These are phyloP conservation scores for Vigna unguiculata DNA, from an alignment of 306 rosid genomes.

Conservation along the genomic window DNA sequence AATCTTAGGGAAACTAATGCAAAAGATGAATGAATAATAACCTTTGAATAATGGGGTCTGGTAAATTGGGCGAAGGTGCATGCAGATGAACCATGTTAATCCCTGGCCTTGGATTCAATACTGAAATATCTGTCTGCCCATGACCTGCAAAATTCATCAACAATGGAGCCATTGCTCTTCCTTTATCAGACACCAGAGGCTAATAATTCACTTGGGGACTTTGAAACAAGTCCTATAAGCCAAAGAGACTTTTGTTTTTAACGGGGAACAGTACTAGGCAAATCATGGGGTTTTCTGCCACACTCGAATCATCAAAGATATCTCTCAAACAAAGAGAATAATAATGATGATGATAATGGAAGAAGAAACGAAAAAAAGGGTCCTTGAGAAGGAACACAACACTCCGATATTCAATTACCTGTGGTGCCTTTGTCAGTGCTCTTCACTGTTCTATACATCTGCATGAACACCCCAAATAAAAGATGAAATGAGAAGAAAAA, in stretches of 20 bases:
- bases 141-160: constrained; percentile 64
- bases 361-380: constrained; percentile 38
- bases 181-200: constrained; percentile 59
- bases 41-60: constrained; percentile 40
- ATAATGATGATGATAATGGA: constrained; percentile 35
- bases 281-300: constrained; percentile 59
- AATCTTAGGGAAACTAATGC: not conserved
- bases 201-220: constrained; percentile 64
- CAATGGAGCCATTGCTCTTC: constrained; percentile 49
- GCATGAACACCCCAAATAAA: constrained; percentile 63
- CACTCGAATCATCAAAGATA: constrained; percentile 52
- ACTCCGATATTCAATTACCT: constrained; percentile 63
- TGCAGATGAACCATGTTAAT: constrained; percentile 48
- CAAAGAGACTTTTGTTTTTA: constrained; percentile 46
- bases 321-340: constrained; percentile 64
- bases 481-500: constrained; percentile 46
- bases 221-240: constrained; percentile 37
- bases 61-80: constrained; percentile 46
- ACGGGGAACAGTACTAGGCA: constrained; percentile 50
- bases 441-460: constrained; percentile 99
- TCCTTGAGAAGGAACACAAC: constrained; percentile 47
- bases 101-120: constrained; percentile 52
- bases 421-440: constrained; percentile 81
- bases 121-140: constrained; percentile 59
- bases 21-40: constrained; percentile 39